A percentile compares a stretch with the other conserved stretches of the same genome.
Conservation (phyloP, 2,329 filamentous ascomycete species). For the Neonectria magnoliae region DNA sequence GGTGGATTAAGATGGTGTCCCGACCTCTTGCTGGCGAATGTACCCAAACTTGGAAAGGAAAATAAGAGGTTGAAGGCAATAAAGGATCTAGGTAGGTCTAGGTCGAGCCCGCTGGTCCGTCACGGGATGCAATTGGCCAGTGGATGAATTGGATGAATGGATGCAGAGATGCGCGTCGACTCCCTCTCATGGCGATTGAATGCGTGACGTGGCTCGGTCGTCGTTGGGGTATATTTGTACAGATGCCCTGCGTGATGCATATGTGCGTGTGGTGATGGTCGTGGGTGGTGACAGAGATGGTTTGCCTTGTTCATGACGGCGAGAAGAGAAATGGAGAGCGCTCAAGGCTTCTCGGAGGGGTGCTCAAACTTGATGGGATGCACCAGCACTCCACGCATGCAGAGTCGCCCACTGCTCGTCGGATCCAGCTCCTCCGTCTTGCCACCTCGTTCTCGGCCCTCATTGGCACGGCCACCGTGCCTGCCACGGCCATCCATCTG, state of each 20-base stretch:
- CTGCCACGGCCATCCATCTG: conserved; percentile 62
- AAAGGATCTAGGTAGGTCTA: conserved; percentile 44
- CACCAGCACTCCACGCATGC: conserved; percentile 80
- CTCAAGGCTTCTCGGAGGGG: conserved; percentile 53
- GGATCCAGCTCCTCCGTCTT: conserved; percentile 59
- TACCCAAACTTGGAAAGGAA: conserved; percentile 42
- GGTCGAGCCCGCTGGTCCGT: conserved; percentile 38
- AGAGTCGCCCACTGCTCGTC: conserved; percentile 72
- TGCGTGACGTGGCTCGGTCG: conserved; percentile 37
- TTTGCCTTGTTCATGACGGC: conserved; percentile 44
- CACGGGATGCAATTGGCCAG: conserved; percentile 36
- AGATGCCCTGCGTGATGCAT: conserved; percentile 44
- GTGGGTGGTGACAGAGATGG: conserved; percentile 37
- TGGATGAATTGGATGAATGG: conserved; percentile 36
- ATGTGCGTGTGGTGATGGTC: conserved; percentile 43
- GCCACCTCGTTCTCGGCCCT: conserved; percentile 61
- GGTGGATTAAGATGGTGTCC: conserved; percentile 38
- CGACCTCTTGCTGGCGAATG: conserved; percentile 37
- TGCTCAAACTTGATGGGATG: conserved; percentile 81
- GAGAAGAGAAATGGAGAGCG: conserved; percentile 28
- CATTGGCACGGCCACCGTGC: conserved; percentile 60
- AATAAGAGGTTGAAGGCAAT: conserved; percentile 41
- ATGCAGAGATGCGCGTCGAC: conserved; percentile 38
- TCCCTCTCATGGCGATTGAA: conserved; percentile 37
- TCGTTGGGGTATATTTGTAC: conserved; percentile 45